Base-by-base conservation (phyloP, 2,329 filamentous ascomycete genomes). In the Cladorrhinum sp. region DNA sequence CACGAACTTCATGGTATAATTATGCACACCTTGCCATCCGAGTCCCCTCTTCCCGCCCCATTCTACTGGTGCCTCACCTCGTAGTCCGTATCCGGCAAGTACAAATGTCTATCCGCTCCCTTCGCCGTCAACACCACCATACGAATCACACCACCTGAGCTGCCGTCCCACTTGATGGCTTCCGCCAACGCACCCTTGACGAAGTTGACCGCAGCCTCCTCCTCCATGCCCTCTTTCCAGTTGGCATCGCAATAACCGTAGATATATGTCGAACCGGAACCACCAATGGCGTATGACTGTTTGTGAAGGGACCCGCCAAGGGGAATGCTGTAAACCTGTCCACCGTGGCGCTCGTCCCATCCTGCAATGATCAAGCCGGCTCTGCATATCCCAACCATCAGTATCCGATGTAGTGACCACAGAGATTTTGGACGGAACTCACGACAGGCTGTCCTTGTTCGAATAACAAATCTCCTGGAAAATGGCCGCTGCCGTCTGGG, bases 121-220 rank as follows among this genome's bases (percentile, higher is more conserved):
- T 90, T 86, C 71, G 87, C 87, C 65, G 94, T 99, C 77, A 99
- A 79, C 62, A 99, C 95, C 64, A 98, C 94, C 91, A 99, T 92
- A 69, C 95, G 87, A 72, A 99, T 99, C 63, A 99, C 95, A 79
- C 95, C 95, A 67, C 95, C 95, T 2, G 95, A 98, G 81, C 93
- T 97, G 66, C 95, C 95, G 74, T 99, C 95, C 95, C 95, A 99
- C 80, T 96, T 96, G 84, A 99, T 98, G 16, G 95, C 95, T 82
- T 99, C 94, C 72, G 86, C 82, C 73, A 99, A 80, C 30, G 95
- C 88, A 53, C 87, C 89, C 80, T 96, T 97, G 74, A 99, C 95
- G 72, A 99, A 99, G 46, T 87, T 78, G 66, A 99, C 87, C 1
- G 95, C 95, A 64, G 96, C 93, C 59, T 86, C 83, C 81, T 98